These are phyloP conservation scores for Petunia secreta DNA, from an alignment of 257 asterid species.

Conservation along the genomic window DNA sequence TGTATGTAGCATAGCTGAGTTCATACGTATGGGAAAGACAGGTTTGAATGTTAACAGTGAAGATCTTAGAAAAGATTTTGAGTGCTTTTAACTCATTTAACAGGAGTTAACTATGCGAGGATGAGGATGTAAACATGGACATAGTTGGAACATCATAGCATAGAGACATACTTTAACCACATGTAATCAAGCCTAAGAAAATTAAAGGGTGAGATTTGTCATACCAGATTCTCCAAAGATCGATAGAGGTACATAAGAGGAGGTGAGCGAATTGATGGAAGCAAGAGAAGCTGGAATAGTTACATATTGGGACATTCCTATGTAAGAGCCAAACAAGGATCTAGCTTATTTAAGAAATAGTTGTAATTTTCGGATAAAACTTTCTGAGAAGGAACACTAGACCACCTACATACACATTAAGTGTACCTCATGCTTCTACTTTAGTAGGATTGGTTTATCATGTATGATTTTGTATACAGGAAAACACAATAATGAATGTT, in stretches of 20 bases:
- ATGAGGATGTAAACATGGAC: slow-evolving; percentile 33
- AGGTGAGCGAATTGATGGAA: slow-evolving; percentile 73
- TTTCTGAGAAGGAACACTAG: slow-evolving; percentile 87
- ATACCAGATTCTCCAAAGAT: slow-evolving; percentile 69
- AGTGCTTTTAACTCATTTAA: slow-evolving; percentile 60
- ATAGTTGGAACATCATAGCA: slow-evolving; percentile 53
- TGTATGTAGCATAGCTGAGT: slow-evolving; percentile 66
- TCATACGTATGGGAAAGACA: slow-evolving; percentile 52
- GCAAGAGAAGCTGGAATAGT: slow-evolving; percentile 92
- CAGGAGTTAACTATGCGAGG: slow-evolving; percentile 49
- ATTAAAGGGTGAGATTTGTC: slow-evolving; percentile 61
- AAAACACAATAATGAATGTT: slow-evolving; percentile 9
- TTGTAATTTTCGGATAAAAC: slow-evolving; percentile 75
- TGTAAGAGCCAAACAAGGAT: slow-evolving; percentile 81
- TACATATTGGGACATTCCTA: slow-evolving; percentile 80
- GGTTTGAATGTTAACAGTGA: slow-evolving; percentile 32
- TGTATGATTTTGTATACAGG: slow-evolving; percentile 48
- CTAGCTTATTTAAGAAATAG: slow-evolving; percentile 71
- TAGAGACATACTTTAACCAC: slow-evolving; percentile 47
- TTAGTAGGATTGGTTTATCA: slow-evolving; percentile 92
- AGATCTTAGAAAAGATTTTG: slow-evolving; percentile 26
- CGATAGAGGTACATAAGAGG: slow-evolving; percentile 51
- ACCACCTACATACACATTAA: slow-evolving; percentile 62
- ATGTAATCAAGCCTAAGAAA: slow-evolving; percentile 45
- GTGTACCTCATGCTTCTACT: slow-evolving; percentile 85